Percentiles rank a stretch among this genome's conserved stretches.
Conservation (phyloP, 352 stramenopile species). For the Phytophthora sp. region DNA sequence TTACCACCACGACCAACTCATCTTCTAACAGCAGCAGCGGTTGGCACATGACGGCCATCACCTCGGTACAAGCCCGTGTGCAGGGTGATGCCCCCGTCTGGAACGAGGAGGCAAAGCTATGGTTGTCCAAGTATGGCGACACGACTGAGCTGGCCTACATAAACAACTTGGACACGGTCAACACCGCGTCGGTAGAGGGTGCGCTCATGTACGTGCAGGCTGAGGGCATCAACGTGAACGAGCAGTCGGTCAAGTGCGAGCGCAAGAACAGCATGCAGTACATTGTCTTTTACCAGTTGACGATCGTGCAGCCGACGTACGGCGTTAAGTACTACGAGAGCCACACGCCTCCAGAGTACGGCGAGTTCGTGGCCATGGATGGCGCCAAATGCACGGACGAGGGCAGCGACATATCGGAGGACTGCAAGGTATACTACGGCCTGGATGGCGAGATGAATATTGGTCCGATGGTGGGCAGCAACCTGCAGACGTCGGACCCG, state of each 20-base stretch:
- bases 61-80: slow-evolving; percentile 54
- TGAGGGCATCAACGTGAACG: slow-evolving; percentile 65
- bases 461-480: slow-evolving; percentile 51
- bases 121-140: slow-evolving; percentile 46
- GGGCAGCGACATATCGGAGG: slow-evolving; percentile 37
- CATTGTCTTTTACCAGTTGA: slow-evolving; percentile 69
- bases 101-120: slow-evolving; percentile 39
- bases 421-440: slow-evolving; percentile 62
- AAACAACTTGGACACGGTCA: slow-evolving; percentile 61
- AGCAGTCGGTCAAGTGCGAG: slow-evolving; percentile 46
- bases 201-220: slow-evolving; percentile 69
- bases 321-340: slow-evolving; percentile 58
- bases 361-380: slow-evolving; percentile 65
- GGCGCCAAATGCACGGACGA: slow-evolving; percentile 56
- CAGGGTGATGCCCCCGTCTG: slow-evolving; percentile 55
- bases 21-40: slow-evolving; percentile 16
- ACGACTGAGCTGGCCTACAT: slow-evolving; percentile 47
- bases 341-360: slow-evolving; percentile 50
- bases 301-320: slow-evolving; percentile 49
- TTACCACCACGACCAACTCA: neutral
- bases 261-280: slow-evolving; percentile 74
- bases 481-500: slow-evolving; percentile 48
- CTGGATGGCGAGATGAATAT: slow-evolving; percentile 48
- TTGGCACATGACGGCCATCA: slow-evolving; percentile 43
- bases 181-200: slow-evolving; percentile 61